Conservation (phyloP, 306 rosid genomes). For the Lotus japonicus region DNA sequence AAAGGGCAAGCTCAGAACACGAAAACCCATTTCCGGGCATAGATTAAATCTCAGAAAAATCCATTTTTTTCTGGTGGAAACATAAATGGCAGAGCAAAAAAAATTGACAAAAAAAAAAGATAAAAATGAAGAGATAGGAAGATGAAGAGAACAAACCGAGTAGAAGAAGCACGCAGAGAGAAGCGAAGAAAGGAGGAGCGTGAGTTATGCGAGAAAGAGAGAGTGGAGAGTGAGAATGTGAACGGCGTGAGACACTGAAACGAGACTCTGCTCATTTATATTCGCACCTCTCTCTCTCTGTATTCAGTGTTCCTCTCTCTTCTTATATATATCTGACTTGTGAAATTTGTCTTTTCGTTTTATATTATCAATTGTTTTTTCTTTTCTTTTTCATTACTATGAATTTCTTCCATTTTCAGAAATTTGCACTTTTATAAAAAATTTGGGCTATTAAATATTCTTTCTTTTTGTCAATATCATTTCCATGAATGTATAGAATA, state of each 20-base stretch:
- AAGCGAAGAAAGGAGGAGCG: conserved; percentile 18
- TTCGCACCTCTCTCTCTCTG: background rate
- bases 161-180: conserved; percentile 11
- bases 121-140: background rate
- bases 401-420: background rate
- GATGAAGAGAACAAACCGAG: conserved; percentile 17
- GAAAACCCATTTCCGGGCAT: background rate
- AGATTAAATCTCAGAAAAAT: background rate
- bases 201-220: conserved; percentile 7
- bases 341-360: background rate
- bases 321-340: background rate
- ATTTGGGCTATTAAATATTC: no score
- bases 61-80: background rate
- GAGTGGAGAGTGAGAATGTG: conserved; percentile 6
- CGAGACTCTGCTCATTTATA: conserved; percentile 31
- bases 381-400: background rate
- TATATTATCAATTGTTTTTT: background rate
- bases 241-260: conserved; percentile 11
- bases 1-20: background rate
- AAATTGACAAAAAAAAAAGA: background rate
- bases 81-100: background rate
- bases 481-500: no score
- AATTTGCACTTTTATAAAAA: background rate
- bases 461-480: no score
- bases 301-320: background rate